A percentile compares a stretch with the other conserved stretches of the same genome.
Evolutionary conservation across 2,329 filamentous ascomycete genomes (phyloP).

Genomic region (Trichoderma harzianum): DNA sequence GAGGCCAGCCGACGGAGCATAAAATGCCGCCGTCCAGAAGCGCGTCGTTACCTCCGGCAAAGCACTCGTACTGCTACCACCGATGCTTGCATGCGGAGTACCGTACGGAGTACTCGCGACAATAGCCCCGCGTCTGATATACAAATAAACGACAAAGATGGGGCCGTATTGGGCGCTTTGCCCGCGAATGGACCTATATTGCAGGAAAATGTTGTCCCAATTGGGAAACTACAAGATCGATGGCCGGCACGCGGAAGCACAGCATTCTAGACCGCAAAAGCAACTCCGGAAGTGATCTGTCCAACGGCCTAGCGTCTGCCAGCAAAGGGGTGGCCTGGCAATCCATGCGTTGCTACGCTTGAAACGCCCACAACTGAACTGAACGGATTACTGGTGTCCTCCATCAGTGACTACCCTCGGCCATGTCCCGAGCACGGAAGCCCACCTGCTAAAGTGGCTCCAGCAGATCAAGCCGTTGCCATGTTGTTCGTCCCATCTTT

Average conservation of each 20-base stretch:
- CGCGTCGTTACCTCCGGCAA: background rate
- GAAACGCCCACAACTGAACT: background rate
- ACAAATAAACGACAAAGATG: background rate
- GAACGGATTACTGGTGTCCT: background rate
- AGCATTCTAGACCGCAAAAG: background rate
- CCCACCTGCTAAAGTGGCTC: background rate
- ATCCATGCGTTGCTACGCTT: background rate
- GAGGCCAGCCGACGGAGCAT: background rate
- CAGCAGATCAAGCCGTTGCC: background rate
- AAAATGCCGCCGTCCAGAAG: background rate
- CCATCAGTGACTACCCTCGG: background rate
- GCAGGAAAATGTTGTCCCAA: background rate
- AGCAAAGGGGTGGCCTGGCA: background rate
- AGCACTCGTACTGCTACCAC: background rate
- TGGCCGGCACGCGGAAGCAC: background rate
- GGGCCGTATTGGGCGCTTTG: background rate
- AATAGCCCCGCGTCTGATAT: background rate
- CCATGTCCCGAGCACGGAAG: slow-evolving; percentile 7
- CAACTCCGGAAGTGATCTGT: background rate
- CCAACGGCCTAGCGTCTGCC: background rate
- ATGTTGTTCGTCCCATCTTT: background rate
- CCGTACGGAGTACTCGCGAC: background rate
- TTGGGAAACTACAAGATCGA: background rate
- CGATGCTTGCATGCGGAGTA: background rate
- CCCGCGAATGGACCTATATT: background rate